These are phyloP conservation scores for Melaleuca quinquenervia DNA, from an alignment of 345 rosid genomes.

Conservation along the genomic window DNA sequence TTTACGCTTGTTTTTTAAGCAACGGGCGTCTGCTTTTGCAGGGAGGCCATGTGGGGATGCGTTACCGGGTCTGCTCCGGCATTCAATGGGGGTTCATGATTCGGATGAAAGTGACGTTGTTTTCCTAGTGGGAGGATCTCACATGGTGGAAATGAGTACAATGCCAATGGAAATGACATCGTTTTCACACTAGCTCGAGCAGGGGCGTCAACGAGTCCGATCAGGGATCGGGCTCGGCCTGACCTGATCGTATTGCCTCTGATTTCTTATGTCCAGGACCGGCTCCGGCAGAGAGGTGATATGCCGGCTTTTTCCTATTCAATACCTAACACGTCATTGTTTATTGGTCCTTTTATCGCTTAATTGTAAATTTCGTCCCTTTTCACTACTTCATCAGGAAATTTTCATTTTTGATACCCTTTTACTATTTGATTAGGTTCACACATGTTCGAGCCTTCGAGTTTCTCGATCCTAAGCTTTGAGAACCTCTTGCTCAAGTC, in stretches of 20 bases:
- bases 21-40: background rate
- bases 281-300: background rate
- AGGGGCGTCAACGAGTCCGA: background rate
- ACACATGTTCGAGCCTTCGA: background rate
- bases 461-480: background rate
- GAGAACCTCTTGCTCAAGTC: too few species aligned
- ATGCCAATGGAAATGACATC: background rate
- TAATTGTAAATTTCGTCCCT: background rate
- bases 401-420: background rate
- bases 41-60: background rate
- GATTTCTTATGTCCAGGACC: background rate
- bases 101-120: background rate
- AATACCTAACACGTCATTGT: fast-evolving
- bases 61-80: background rate
- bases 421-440: background rate
- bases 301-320: background rate
- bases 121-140: background rate
- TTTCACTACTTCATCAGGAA: fast-evolving
- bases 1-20: background rate
- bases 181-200: background rate
- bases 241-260: fast-evolving
- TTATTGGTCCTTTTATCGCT: fast-evolving
- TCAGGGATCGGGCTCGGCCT: background rate
- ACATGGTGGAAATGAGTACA: background rate
- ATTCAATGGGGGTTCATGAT: background rate